Evolutionary conservation across 2,329 filamentous ascomycete species (phyloP).

Genomic region (Ophiocordyceps polyrhachis-furcata): DNA sequence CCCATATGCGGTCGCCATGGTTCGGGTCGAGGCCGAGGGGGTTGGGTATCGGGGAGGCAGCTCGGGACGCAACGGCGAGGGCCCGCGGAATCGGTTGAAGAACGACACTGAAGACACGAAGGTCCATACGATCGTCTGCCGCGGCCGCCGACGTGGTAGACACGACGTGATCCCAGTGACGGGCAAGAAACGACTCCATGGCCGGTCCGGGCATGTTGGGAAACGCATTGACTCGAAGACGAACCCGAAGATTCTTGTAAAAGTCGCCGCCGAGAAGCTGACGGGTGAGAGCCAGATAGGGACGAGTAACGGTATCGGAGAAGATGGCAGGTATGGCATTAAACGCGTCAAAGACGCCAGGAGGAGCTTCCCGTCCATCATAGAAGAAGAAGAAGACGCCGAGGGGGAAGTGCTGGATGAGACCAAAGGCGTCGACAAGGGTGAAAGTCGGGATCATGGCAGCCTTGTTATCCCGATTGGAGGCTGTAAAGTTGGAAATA

Average conservation of each 20-base stretch:
- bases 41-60: conserved; percentile 3
- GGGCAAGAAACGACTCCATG: conserved; percentile 6
- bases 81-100: conserved; percentile 6
- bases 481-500: conserved; percentile 34
- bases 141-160: background rate
- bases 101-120: conserved; percentile 3
- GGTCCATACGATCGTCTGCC: background rate
- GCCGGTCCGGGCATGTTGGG: conserved; percentile 7
- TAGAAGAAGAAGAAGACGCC: conserved; percentile 44
- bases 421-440: conserved; percentile 22
- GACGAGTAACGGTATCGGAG: conserved; percentile 27
- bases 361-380: conserved; percentile 28
- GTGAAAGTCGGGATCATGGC: conserved; percentile 28
- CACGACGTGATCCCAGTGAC: conserved; percentile 3
- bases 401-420: conserved; percentile 13
- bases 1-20: conserved; percentile 12
- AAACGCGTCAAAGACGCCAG: conserved; percentile 37
- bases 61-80: conserved; percentile 1
- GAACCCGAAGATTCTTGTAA: conserved; percentile 4
- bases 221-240: conserved; percentile 7
- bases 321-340: conserved; percentile 22
- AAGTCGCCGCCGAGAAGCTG: conserved; percentile 3
- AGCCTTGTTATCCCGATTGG: conserved; percentile 40
- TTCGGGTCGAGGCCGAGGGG: conserved; percentile 8
- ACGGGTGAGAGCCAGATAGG: conserved; percentile 21